These are phyloP conservation scores for Cystofilobasidium bisporidii DNA, from an alignment of 768 basidiomycete species.

Conservation along the genomic window DNA sequence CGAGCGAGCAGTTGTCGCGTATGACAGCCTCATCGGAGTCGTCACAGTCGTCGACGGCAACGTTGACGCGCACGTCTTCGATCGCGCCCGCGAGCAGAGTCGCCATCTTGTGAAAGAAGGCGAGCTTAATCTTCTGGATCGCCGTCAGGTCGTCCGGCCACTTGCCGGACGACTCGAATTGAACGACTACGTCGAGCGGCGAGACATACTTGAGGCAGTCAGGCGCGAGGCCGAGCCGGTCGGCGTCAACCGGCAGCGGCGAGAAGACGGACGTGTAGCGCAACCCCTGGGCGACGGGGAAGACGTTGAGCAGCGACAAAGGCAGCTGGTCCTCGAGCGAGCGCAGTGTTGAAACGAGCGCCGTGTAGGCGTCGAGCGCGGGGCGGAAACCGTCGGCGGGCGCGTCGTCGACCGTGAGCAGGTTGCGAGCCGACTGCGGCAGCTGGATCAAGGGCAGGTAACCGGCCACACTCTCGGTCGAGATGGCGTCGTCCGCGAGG, in stretches of 20 bases:
- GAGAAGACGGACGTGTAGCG: slow-evolving; percentile 72
- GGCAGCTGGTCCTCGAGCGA: slow-evolving; percentile 55
- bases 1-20: slow-evolving; percentile 60
- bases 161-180: slow-evolving; percentile 81
- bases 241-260: slow-evolving; percentile 60
- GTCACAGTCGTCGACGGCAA: slow-evolving; percentile 26
- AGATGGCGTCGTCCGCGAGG: slow-evolving; percentile 41
- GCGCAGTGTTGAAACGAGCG: slow-evolving; percentile 64
- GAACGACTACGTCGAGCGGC: slow-evolving; percentile 63
- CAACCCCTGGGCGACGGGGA: slow-evolving; percentile 60
- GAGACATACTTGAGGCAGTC: slow-evolving; percentile 56
- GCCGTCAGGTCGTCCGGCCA: slow-evolving; percentile 94
- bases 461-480: slow-evolving; percentile 44
- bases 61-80: slow-evolving; percentile 44
- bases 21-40: slow-evolving; percentile 42
- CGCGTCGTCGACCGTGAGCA: slow-evolving; percentile 36
- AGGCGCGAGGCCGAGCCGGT: slow-evolving; percentile 43
- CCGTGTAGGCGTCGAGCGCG: slow-evolving; percentile 68
- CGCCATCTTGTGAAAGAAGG: slow-evolving; percentile 76
- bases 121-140: slow-evolving; percentile 87
- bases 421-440: slow-evolving; percentile 38
- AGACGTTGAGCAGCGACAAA: slow-evolving; percentile 63
- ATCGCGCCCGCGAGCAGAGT: slow-evolving; percentile 51
- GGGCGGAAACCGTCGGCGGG: slow-evolving; percentile 40
- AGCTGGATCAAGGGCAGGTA: slow-evolving; percentile 35